Percentiles rank a stretch among this genome's conserved stretches.
Conservation (phyloP, 108 stramenopile species). For the Seminavis robusta region DNA sequence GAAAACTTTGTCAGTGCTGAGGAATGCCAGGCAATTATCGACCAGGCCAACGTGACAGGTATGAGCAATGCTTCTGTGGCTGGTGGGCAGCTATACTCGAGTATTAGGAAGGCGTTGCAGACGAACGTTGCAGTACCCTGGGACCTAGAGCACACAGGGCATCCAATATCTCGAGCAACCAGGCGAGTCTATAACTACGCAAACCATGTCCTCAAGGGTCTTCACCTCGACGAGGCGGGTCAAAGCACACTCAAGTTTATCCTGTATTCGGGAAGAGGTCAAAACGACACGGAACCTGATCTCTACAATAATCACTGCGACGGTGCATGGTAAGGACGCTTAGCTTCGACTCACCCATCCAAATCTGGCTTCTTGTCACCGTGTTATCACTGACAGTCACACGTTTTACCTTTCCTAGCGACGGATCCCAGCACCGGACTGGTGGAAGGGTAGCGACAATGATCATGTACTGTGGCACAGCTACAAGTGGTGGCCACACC, state of each 20-base stretch:
- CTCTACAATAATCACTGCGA: slow-evolving; percentile 92
- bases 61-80: slow-evolving; percentile 78
- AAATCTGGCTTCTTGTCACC: no score
- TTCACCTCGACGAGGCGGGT: slow-evolving; percentile 62
- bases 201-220: slow-evolving; percentile 68
- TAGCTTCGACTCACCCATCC: no score
- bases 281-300: slow-evolving; percentile 72
- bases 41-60: slow-evolving; percentile 40
- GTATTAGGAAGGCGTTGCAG: slow-evolving; percentile 52
- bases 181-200: slow-evolving; percentile 79
- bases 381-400: no score
- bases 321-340: no score
- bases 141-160: slow-evolving; percentile 72
- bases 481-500: slow-evolving; percentile 81
- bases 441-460: slow-evolving; percentile 91
- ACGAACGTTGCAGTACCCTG: slow-evolving; percentile 68
- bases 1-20: slow-evolving; percentile 73
- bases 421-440: slow-evolving; percentile 53
- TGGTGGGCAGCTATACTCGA: slow-evolving; percentile 80
- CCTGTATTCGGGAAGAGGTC: slow-evolving; percentile 82
- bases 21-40: slow-evolving; percentile 84
- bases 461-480: slow-evolving; percentile 83
- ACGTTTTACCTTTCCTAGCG: no score
- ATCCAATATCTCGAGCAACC: slow-evolving; percentile 60
- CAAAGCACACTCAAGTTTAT: slow-evolving; percentile 86